These are phyloP conservation scores for Pelargonium myrrhifolium DNA, from an alignment of 441 rosid species.

Conservation along the genomic window DNA sequence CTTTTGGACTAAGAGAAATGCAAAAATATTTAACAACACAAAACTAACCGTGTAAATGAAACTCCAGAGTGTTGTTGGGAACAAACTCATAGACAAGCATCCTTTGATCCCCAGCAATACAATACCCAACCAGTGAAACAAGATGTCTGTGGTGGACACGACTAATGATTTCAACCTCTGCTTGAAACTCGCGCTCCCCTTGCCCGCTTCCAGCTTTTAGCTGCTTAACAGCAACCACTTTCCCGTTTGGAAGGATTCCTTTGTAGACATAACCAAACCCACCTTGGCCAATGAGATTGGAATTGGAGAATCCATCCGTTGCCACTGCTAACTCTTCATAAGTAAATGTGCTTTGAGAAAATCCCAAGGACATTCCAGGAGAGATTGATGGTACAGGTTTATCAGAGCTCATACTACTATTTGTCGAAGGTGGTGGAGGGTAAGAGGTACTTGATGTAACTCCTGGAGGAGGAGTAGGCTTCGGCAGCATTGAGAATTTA, in stretches of 20 bases:
- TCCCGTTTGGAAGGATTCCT: slow-evolving; percentile 88
- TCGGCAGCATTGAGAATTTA: slow-evolving; percentile 24
- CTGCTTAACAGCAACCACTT: slow-evolving; percentile 90
- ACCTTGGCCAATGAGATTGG: slow-evolving; percentile 93
- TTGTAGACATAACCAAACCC: slow-evolving; percentile 94
- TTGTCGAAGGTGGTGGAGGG: slow-evolving; percentile 54
- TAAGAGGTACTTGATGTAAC: slow-evolving; percentile 20
- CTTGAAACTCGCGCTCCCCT: slow-evolving; percentile 95
- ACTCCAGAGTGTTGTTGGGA: slow-evolving; percentile 79
- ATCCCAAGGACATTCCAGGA: slow-evolving; percentile 60
- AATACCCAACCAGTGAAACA: slow-evolving; percentile 90
- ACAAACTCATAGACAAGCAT: slow-evolving; percentile 96
- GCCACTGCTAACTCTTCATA: slow-evolving; percentile 86
- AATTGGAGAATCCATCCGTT: slow-evolving; percentile 83
- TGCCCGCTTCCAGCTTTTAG: slow-evolving; percentile 95
- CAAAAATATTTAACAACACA: not conserved
- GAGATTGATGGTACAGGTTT: slow-evolving; percentile 66
- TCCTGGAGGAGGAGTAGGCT: slow-evolving; percentile 46
- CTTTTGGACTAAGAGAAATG: not conserved
- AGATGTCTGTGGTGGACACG: slow-evolving; percentile 96
- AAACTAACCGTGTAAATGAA: slow-evolving; percentile 72
- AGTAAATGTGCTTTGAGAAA: slow-evolving; percentile 75
- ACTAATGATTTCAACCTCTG: slow-evolving; percentile 95
- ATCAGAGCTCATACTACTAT: slow-evolving; percentile 54
- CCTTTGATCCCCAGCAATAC: slow-evolving; percentile 65